phyloP scores from a whole-genome alignment of 2,329 filamentous ascomycete genomes.

The Arthroderma uncinatum region DNA sequence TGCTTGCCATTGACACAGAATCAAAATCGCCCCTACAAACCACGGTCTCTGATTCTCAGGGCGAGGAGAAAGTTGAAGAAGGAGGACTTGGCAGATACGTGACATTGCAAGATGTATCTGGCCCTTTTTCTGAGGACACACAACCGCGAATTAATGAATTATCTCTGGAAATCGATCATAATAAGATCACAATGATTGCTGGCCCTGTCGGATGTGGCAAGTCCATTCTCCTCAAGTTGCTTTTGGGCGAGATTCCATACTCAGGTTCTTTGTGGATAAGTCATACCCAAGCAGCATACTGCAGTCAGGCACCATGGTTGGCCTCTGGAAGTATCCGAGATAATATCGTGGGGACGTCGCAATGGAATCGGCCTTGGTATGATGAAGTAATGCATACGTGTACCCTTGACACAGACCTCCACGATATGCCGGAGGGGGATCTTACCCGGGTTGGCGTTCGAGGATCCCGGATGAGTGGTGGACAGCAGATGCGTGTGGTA shows the following conservation, averaged over 20 bases:
- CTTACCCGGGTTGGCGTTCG: slow-evolving; percentile 17
- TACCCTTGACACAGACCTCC: slow-evolving; percentile 17
- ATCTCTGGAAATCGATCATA: neutral
- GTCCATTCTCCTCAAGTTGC: neutral
- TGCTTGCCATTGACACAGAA: too few species aligned
- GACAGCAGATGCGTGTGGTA: slow-evolving; percentile 21
- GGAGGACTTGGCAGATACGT: neutral
- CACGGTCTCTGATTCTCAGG: too few species aligned
- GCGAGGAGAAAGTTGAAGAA: too few species aligned
- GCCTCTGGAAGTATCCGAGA: neutral
- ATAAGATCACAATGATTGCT: neutral
- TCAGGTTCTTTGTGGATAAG: neutral
- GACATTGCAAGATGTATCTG: neutral
- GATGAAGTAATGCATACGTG: slow-evolving; percentile 17
- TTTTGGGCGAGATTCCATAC: slow-evolving; percentile 3
- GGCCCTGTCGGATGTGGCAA: slow-evolving; percentile 3
- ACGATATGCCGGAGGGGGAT: slow-evolving; percentile 16
- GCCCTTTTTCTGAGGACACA: neutral
- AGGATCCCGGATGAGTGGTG: slow-evolving; percentile 16
- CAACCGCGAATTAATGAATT: neutral
- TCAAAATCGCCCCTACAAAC: neutral
- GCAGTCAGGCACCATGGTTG: slow-evolving; percentile 5
- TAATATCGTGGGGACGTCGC: neutral
- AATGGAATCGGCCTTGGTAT: slow-evolving; percentile 15
- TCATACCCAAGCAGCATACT: neutral